A percentile compares a stretch with the other conserved stretches of the same genome.
Evolutionary conservation across 305 asterid genomes (phyloP).

Genomic region (Fraxinus velutina): DNA sequence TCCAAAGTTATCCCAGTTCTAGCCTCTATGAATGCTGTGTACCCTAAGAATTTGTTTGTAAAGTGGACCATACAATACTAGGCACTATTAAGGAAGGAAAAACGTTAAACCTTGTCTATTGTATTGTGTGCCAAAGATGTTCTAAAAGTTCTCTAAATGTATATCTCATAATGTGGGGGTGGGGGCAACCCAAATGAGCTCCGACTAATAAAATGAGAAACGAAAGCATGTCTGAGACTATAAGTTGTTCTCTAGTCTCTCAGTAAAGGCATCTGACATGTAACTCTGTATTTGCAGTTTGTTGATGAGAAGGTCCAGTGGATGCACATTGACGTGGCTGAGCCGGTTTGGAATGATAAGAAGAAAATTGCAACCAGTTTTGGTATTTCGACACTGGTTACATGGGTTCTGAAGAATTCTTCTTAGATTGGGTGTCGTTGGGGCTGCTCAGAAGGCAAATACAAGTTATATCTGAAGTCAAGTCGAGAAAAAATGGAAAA

Average conservation of each 20-base stretch:
- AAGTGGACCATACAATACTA: background rate
- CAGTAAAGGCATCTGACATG: background rate
- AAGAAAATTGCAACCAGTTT: constrained; percentile 83
- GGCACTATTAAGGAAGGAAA: background rate
- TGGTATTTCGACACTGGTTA: constrained; percentile 76
- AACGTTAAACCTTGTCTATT: background rate
- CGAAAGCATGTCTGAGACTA: background rate
- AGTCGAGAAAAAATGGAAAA: background rate
- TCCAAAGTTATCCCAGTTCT: background rate
- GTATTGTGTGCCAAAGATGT: background rate
- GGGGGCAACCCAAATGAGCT: background rate
- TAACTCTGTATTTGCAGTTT: constrained; percentile 46
- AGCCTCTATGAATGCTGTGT: background rate
- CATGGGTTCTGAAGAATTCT: constrained; percentile 73
- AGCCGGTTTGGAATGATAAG: constrained; percentile 83
- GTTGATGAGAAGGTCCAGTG: constrained; percentile 94
- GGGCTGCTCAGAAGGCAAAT: background rate
- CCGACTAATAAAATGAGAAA: background rate
- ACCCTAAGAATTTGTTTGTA: background rate
- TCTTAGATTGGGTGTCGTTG: constrained; percentile 20
- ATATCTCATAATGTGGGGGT: background rate
- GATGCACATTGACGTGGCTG: constrained; percentile 99
- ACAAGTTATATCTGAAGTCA: background rate
- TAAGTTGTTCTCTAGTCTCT: background rate
- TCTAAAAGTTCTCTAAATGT: background rate